phyloP scores from a whole-genome alignment of 257 asterid genomes.

The Primulina eburnea region DNA sequence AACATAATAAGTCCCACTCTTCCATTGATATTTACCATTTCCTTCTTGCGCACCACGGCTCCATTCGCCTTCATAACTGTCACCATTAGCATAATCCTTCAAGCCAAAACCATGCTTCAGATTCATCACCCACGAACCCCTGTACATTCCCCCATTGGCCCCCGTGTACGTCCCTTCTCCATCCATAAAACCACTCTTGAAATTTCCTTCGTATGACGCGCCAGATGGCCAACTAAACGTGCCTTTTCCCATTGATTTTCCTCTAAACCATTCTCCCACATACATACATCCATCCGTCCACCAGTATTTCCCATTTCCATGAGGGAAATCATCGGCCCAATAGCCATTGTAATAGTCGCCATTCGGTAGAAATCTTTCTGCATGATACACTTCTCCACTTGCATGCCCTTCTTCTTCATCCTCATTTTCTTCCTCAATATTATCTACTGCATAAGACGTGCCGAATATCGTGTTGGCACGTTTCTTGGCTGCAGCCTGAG shows the following conservation, averaged over 20 bases:
- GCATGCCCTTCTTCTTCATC: constrained; percentile 45
- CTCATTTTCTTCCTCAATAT: constrained; percentile 36
- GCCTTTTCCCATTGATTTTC: constrained; percentile 78
- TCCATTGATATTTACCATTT: constrained; percentile 74
- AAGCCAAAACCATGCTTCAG: constrained; percentile 66
- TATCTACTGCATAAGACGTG: constrained; percentile 38
- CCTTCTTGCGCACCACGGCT: constrained; percentile 73
- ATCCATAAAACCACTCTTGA: constrained; percentile 94
- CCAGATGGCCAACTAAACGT: constrained; percentile 86
- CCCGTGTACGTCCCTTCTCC: constrained; percentile 79
- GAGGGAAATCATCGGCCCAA: constrained; percentile 80
- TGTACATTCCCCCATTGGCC: constrained; percentile 55
- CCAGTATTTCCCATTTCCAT: constrained; percentile 81
- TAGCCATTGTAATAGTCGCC: constrained; percentile 84
- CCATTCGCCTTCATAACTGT: constrained; percentile 82
- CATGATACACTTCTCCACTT: constrained; percentile 63
- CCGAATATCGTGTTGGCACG: constrained; percentile 83
- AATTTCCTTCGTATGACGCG: constrained; percentile 72
- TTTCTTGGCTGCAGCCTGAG: constrained; percentile 86
- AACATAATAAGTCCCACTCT: constrained; percentile 50
- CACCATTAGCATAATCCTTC: constrained; percentile 69
- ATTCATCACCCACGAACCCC: constrained; percentile 86
- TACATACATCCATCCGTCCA: constrained; percentile 97
- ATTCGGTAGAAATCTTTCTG: constrained; percentile 69
- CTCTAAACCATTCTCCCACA: constrained; percentile 80